A percentile compares a stretch with the other conserved stretches of the same genome.
Conservation (phyloP, 305 asterid genomes). For the Fraxinus platypoda region DNA sequence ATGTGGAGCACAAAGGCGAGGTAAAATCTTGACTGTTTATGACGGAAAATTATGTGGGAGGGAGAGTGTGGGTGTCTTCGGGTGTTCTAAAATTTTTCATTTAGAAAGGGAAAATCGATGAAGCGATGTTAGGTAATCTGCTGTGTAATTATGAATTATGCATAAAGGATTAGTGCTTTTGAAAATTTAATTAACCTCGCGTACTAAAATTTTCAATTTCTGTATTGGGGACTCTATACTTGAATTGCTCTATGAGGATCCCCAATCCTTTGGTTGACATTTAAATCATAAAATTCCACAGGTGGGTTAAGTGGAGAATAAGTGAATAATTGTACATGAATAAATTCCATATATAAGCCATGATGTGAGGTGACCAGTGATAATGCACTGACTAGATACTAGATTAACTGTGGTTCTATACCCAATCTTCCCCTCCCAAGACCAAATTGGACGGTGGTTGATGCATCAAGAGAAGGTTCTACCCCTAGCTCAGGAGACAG, state of each 20-base stretch:
- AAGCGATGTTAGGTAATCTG: not conserved
- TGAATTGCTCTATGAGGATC: not conserved
- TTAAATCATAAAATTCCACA: not conserved
- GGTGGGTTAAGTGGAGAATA: not conserved
- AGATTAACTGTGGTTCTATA: not conserved
- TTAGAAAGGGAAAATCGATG: not conserved
- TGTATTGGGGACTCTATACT: not conserved
- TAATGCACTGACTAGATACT: not conserved
- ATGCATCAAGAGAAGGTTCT: not conserved
- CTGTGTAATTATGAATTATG: not conserved
- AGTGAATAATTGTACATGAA: conserved; percentile 2
- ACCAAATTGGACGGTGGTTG: not conserved
- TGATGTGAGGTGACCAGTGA: not conserved
- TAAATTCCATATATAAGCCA: not conserved
- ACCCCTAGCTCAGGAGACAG: not conserved
- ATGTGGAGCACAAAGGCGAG: conserved; percentile 88
- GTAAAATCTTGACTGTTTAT: conserved; percentile 31
- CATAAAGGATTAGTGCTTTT: not conserved
- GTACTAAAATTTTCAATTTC: not conserved
- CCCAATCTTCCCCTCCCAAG: not conserved
- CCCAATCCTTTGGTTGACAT: not conserved
- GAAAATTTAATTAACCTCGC: not conserved
- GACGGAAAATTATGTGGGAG: conserved; percentile 1
- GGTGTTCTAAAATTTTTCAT: not conserved
- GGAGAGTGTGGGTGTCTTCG: not conserved